Evolutionary conservation across 2,329 filamentous ascomycete species (phyloP), one percentile per base, ranked within the genome.

Genomic region (Alternaria novae-zelandiae): DNA sequence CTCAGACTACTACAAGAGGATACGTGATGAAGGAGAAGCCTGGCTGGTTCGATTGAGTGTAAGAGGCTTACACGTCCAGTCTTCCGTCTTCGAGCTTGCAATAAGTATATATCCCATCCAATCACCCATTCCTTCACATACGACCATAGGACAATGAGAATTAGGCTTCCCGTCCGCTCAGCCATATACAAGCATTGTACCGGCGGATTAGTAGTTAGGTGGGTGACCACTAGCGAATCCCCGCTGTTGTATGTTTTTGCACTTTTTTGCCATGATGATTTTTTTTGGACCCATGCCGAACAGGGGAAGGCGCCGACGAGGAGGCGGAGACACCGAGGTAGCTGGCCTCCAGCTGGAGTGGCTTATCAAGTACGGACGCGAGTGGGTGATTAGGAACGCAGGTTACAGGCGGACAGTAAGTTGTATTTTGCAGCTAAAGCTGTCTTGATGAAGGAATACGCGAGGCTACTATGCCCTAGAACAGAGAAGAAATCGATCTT

Each of bases 231-330:
- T 15, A 15, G 51, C 10, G 51, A 54, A 54, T 54, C 6, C 51
- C 6, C 51, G 32, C 51, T 43, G 51, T 54, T 54, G 32, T 54
- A 54, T 47, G 54, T 56, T 56, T 28, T 56, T 56, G 43, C 11
- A 1, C 26, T 54, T 51, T 51, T 44, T 32, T 26, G n/a, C 1
- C 11, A 13, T 6, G 6, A 1, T 4, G n/a, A 21, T 11, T 13
- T 6, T 32, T 15, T 32, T 32, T 32, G 11, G 2, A 45, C n/a
- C 17, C 2, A 45, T 6, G 43, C 11, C n/a, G 43, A 17, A 45
- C 43, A 45, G 43, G 43, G 20, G 43, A 21, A 21, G 3, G 12
- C 17, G 17, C 43, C 43, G 43, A 1, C 20, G n/a, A 21, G 2
- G 20, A 45, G 6, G 43, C 21, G 17, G 43, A 12, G 12, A 45